phyloP scores from a whole-genome alignment of 768 basidiomycete species.

The Pisolithus marmoratus region DNA sequence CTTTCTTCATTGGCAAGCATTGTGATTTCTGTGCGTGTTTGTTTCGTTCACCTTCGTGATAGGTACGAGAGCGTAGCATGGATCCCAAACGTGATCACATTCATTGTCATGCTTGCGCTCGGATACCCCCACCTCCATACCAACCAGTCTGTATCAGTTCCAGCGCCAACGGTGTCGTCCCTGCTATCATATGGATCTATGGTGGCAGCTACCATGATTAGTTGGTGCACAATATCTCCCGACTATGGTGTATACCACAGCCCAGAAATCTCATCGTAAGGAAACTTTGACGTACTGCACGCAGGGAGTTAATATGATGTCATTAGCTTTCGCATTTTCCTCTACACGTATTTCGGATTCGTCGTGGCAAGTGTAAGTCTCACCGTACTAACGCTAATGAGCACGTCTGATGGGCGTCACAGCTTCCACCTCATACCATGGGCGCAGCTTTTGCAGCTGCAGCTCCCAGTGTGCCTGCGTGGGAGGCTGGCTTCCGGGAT shows the following conservation, averaged over 20 bases:
- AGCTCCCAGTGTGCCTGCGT: slow-evolving; percentile 31
- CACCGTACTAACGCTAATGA: not conserved
- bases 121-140: slow-evolving; percentile 59
- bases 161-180: slow-evolving; percentile 27
- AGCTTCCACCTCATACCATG: slow-evolving; percentile 37
- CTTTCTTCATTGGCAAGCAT: slow-evolving; percentile 48
- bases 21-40: not conserved
- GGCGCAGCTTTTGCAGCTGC: slow-evolving; percentile 44
- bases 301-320: not conserved
- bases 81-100: slow-evolving; percentile 71
- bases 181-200: slow-evolving; percentile 42
- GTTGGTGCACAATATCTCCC: slow-evolving; percentile 38
- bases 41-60: slow-evolving; percentile 4
- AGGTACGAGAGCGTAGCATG: slow-evolving; percentile 74
- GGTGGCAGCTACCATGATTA: slow-evolving; percentile 38
- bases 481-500: slow-evolving; percentile 36
- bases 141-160: slow-evolving; percentile 33
- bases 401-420: not conserved
- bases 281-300: not conserved
- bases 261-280: slow-evolving; percentile 55
- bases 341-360: slow-evolving; percentile 44
- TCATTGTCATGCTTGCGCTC: slow-evolving; percentile 59
- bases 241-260: slow-evolving; percentile 48
- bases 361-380: slow-evolving; percentile 35
- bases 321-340: slow-evolving; percentile 33